Evolutionary conservation across 352 stramenopile species (phyloP).

Genomic region (Phytophthora sp.): DNA sequence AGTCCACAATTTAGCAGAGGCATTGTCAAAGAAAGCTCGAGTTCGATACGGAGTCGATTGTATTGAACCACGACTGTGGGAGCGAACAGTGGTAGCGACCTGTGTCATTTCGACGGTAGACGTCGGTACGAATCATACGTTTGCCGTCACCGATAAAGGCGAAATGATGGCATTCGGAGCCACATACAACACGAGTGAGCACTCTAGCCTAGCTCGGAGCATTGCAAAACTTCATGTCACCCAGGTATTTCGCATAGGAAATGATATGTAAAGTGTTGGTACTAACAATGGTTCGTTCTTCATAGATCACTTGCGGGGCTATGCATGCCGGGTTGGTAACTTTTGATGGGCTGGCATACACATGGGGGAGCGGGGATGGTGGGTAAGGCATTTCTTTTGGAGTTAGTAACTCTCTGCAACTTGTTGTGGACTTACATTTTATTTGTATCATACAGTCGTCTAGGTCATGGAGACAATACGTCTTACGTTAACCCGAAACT

Average conservation of each 20-base stretch:
- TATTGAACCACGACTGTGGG: constrained; percentile 69
- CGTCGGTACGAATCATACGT: constrained; percentile 78
- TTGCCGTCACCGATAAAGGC: constrained; percentile 56
- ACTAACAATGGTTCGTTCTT: not conserved
- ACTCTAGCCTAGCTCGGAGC: constrained; percentile 60
- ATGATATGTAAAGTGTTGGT: not conserved
- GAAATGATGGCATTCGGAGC: constrained; percentile 73
- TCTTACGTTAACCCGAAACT: constrained; percentile 80
- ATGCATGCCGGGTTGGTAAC: constrained; percentile 85
- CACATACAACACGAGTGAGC: constrained; percentile 65
- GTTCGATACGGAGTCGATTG: constrained; percentile 68
- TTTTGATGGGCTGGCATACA: constrained; percentile 71
- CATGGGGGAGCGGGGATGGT: constrained; percentile 85
- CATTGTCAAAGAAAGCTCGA: constrained; percentile 58
- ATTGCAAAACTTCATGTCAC: constrained; percentile 63
- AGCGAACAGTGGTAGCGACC: constrained; percentile 62
- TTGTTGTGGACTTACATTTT: not conserved
- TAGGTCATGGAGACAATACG: constrained; percentile 75
- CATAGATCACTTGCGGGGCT: constrained; percentile 76
- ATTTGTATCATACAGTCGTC: constrained; percentile 44
- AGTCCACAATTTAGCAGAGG: constrained; percentile 59
- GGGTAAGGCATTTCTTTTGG: constrained; percentile 49
- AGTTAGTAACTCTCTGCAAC: no score
- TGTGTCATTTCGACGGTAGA: constrained; percentile 63
- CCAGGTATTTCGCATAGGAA: constrained; percentile 44